Percentiles rank a stretch among this genome's conserved stretches.
These are phyloP conservation scores for Venustampulla echinocandica DNA, from an alignment of 495 filamentous ascomycete species.

Conservation along the genomic window DNA sequence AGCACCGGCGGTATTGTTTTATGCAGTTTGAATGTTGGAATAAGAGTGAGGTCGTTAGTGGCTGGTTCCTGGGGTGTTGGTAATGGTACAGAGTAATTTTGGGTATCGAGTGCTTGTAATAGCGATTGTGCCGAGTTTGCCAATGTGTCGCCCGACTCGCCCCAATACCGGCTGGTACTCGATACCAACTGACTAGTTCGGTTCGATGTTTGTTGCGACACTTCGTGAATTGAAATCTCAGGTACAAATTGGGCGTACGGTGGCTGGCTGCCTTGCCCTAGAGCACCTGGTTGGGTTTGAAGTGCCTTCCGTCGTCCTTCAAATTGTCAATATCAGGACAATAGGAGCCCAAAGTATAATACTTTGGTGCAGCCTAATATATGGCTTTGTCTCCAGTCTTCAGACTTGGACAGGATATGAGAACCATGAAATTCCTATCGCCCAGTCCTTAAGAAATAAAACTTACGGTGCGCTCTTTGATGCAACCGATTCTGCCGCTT, in stretches of 20 bases:
- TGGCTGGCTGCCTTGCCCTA: background rate
- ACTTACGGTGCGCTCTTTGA: slow-evolving; percentile 27
- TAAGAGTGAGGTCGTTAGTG: background rate
- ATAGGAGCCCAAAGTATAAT: background rate
- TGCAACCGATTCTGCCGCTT: slow-evolving; percentile 25
- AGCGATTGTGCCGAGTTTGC: too few relatives aligned
- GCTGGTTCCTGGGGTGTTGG: background rate
- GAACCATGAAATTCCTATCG: too few relatives aligned
- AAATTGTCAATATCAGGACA: background rate
- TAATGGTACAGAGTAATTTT: background rate
- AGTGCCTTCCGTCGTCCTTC: background rate
- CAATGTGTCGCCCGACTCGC: too few relatives aligned
- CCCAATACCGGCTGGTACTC: too few relatives aligned
- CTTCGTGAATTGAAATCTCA: background rate
- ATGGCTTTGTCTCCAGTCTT: background rate
- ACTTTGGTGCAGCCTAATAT: background rate
- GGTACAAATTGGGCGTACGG: background rate
- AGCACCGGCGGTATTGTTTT: slow-evolving; percentile 20
- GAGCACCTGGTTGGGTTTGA: background rate
- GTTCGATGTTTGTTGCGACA: background rate
- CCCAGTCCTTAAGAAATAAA: too few relatives aligned
- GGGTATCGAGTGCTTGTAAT: too few relatives aligned
- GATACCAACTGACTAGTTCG: too few relatives aligned
- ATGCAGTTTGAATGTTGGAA: too few relatives aligned
- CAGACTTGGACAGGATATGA: background rate